Percentiles rank a stretch among this genome's conserved stretches.
Conservation (phyloP, 805 yeast species). For the Kodamaea hsintzibuensis region DNA sequence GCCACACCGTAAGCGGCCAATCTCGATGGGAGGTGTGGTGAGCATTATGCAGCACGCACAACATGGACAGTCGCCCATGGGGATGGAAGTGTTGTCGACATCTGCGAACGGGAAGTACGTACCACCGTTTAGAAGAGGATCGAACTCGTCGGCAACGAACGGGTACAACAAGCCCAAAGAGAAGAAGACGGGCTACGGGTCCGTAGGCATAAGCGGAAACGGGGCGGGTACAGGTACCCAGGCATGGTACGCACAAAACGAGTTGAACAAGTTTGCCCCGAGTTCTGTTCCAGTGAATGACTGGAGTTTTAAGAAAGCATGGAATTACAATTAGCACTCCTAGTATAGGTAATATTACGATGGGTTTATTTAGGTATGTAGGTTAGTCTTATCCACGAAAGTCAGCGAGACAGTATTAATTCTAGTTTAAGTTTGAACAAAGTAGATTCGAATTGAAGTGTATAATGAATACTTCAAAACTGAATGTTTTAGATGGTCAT, state of each 20-base stretch:
- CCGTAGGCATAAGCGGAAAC: slow-evolving; percentile 4
- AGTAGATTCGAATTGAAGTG: too few relatives aligned
- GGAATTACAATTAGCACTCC: slow-evolving; percentile 24
- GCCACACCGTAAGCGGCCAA: slow-evolving; percentile 3
- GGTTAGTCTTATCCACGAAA: too few relatives aligned
- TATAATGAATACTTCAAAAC: too few relatives aligned
- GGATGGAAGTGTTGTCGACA: slow-evolving; percentile 11
- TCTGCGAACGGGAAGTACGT: slow-evolving; percentile 54
- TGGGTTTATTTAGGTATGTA: neutral
- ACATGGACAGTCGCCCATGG: neutral
- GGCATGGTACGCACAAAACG: slow-evolving; percentile 6
- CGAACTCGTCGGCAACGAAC: slow-evolving; percentile 23
- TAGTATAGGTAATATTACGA: slow-evolving; percentile 3
- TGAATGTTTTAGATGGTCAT: too few relatives aligned
- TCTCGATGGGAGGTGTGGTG: slow-evolving; percentile 6
- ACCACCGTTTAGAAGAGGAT: slow-evolving; percentile 70
- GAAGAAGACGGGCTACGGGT: slow-evolving; percentile 4
- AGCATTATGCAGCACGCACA: neutral
- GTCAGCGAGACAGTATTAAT: too few relatives aligned
- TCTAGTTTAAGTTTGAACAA: too few relatives aligned
- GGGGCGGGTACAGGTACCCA: slow-evolving; percentile 10
- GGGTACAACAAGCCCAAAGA: slow-evolving; percentile 7
- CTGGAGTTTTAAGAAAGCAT: slow-evolving; percentile 29
- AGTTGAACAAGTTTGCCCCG: slow-evolving; percentile 15
- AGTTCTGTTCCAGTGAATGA: slow-evolving; percentile 27